Evolutionary conservation across 164 flowering plant species (phyloP), one percentile per base, ranked within the genome.

Genomic region (Piper longum): DNA sequence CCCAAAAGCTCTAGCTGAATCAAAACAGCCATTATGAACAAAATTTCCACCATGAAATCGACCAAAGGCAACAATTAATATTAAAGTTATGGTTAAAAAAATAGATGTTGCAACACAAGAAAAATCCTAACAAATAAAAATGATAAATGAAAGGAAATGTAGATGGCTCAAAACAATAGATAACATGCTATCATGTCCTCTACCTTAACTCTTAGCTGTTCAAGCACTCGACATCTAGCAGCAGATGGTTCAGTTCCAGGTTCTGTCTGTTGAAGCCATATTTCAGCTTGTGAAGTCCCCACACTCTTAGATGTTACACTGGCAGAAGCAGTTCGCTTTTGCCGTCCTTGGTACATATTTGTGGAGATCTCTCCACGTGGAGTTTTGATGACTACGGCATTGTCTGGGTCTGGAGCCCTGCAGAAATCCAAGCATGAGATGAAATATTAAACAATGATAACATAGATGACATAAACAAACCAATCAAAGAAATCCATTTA

Each of bases 341-440:
- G 66, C 3, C 12, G 9, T 48, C 52, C 52, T 48, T 6, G 11
- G 52, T 1, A 48, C 4, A 48, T 84, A 80, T 83, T 87, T 61
- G 90, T 70, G 13, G 95, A 87, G 77, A 85, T 75, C 59, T 83
- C 82, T 41, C 93, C 96, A 13, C 64, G 40, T 13, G 98, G 91
- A 57, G 85, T 83, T 74, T 84, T 86, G 63, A 92, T 76, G 45
- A 86, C 82, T 68, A 92, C 72, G 63, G 82, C 95, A 39, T 79
- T 86, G 72, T 92, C 95, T 19, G 88, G 89, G 69, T 85, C 87
- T 68, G 98, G 98, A 62, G 91, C 82, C 83, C 97, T 93, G 83
- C 70, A 48, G 14, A 48, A 59, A 67, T 8, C 4, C 36, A 17
- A 56, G 59, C 7, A 56, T 17, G 39, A 16, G 17, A 19, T 60